Percentiles rank a stretch among this genome's conserved stretches.
Evolutionary conservation across 2,329 filamentous ascomycete genomes (phyloP).

Genomic region (Whalleya microplaca): DNA sequence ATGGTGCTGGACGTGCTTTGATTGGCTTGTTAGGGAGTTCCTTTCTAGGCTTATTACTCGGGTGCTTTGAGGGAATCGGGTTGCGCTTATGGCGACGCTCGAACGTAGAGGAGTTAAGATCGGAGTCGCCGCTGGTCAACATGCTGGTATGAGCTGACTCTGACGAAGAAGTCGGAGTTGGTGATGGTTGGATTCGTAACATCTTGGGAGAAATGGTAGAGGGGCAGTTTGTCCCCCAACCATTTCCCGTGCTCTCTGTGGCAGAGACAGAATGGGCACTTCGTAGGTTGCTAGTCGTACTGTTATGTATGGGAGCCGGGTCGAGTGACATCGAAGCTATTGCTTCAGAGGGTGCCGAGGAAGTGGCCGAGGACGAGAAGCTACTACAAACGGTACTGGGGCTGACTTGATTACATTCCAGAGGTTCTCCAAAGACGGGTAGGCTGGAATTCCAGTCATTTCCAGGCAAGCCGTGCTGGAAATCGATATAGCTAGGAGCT

Average conservation of each 20-base stretch:
- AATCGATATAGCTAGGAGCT: conserved; percentile 14
- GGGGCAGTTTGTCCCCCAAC: conserved; percentile 23
- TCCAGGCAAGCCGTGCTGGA: conserved; percentile 23
- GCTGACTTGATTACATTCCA: conserved; percentile 23
- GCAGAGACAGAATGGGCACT: background rate
- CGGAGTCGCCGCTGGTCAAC: conserved; percentile 21
- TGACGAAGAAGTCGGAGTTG: conserved; percentile 33
- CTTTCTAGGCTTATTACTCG: conserved; percentile 27
- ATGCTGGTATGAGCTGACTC: conserved; percentile 29
- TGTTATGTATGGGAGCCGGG: conserved; percentile 11
- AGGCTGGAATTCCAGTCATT: conserved; percentile 14
- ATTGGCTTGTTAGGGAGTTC: conserved; percentile 32
- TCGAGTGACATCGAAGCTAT: conserved; percentile 34
- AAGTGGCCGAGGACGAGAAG: conserved; percentile 33
- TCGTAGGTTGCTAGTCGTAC: background rate
- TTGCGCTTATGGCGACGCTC: conserved; percentile 17
- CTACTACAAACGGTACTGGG: conserved; percentile 17
- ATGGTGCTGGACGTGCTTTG: conserved; percentile 15
- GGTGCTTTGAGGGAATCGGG: conserved; percentile 13
- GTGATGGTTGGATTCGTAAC: conserved; percentile 35
- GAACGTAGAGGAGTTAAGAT: conserved; percentile 19
- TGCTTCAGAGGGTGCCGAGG: conserved; percentile 31
- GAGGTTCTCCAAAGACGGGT: conserved; percentile 31
- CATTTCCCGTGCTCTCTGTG: conserved; percentile 4
- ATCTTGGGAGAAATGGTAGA: conserved; percentile 37